A percentile compares a stretch with the other conserved stretches of the same genome.
Conservation (phyloP, 129 eudicot species). For the Pseudognaphalium luteoalbum region DNA sequence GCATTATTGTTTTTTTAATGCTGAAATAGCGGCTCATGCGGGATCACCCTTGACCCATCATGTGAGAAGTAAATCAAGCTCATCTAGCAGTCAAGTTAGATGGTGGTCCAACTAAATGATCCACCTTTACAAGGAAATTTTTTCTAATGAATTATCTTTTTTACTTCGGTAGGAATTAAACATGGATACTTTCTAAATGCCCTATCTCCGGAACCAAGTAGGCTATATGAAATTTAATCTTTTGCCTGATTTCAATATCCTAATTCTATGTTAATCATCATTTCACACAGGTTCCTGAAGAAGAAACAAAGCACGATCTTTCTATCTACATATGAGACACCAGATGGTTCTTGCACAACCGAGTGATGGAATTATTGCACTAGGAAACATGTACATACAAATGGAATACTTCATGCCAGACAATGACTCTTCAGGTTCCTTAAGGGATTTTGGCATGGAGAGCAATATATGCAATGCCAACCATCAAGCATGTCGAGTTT, state of each 20-base stretch:
- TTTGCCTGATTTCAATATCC: not conserved
- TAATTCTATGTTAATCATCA: not conserved
- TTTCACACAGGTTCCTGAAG: conserved; percentile 53
- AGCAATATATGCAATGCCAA: not conserved
- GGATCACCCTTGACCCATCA: no score
- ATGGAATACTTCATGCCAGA: conserved; percentile 10
- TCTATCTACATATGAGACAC: conserved; percentile 40
- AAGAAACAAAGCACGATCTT: conserved; percentile 53
- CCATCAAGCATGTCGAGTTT: not conserved
- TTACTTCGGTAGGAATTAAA: no score
- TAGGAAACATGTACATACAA: conserved; percentile 10
- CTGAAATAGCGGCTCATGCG: no score
- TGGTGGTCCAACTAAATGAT: no score
- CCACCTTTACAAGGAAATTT: no score
- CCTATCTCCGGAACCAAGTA: no score
- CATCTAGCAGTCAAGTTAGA: no score
- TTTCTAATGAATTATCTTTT: no score
- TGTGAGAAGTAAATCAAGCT: no score
- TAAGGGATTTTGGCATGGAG: conserved; percentile 14
- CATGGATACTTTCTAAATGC: no score
- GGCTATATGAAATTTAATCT: not conserved
- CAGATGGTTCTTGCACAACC: conserved; percentile 32
- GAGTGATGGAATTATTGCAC: conserved; percentile 27
- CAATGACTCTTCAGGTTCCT: not conserved
- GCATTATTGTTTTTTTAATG: no score